Percentiles rank a stretch among this genome's conserved stretches.
Conservation (phyloP, 2,329 filamentous ascomycete species). For the Fusarium brachygibbosum region DNA sequence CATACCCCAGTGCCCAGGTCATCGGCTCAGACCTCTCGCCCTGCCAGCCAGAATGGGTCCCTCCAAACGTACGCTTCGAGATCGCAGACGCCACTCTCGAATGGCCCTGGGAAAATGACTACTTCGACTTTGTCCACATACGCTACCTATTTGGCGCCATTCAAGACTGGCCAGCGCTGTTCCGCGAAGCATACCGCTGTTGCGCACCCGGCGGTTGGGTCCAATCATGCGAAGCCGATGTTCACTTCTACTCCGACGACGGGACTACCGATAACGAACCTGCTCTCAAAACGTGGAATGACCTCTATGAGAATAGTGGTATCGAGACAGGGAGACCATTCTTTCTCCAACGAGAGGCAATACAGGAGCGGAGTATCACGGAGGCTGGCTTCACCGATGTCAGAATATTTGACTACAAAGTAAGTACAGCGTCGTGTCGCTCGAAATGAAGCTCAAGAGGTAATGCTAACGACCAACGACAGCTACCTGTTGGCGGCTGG, state of each 20-base stretch:
- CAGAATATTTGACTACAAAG: conserved; percentile 39
- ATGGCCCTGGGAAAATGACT: conserved; percentile 40
- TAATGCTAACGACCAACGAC: conserved; percentile 1
- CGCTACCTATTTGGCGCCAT: conserved; percentile 44
- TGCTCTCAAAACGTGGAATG: conserved; percentile 21
- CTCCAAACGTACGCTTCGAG: conserved; percentile 42
- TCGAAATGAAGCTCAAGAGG: neutral
- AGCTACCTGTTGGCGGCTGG: conserved; percentile 45
- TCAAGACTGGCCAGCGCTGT: conserved; percentile 37
- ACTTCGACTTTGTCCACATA: conserved; percentile 43
- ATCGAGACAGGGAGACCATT: conserved; percentile 19
- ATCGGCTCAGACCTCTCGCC: conserved; percentile 43
- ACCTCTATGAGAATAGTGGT: conserved; percentile 30
- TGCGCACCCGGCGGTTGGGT: conserved; percentile 41
- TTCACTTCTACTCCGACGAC: conserved; percentile 39
- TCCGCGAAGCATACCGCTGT: conserved; percentile 38
- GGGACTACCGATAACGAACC: conserved; percentile 33
- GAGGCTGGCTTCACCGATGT: conserved; percentile 43
- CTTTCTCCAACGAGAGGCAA: conserved; percentile 33
- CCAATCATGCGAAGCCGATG: conserved; percentile 41
- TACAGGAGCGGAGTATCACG: conserved; percentile 32
- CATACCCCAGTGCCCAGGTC: conserved; percentile 34
- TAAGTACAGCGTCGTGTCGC: neutral
- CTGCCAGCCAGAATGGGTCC: conserved; percentile 43
- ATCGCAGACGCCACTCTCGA: conserved; percentile 39